Conservation (phyloP, 352 stramenopile genomes). For the Albugo laibachii region DNA sequence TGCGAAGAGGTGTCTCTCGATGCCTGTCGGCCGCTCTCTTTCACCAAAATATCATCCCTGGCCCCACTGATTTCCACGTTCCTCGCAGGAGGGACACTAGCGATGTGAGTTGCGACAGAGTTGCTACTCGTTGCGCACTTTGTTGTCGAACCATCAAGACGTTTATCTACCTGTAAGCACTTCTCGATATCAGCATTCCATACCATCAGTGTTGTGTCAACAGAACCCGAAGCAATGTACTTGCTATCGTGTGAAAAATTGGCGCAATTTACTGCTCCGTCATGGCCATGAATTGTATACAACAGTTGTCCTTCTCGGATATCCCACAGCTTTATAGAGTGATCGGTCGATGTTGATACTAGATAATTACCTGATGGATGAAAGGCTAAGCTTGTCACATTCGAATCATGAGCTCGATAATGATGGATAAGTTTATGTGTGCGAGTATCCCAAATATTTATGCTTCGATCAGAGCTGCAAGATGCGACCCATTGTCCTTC, state of each 20-base stretch:
- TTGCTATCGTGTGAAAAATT: constrained; percentile 53
- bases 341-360: constrained; percentile 76
- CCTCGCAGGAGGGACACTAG: background rate
- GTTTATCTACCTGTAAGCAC: constrained; percentile 27
- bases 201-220: constrained; percentile 68
- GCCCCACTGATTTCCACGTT: background rate
- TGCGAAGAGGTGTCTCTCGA: background rate
- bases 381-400: constrained; percentile 68
- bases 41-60: background rate
- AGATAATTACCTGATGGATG: constrained; percentile 83
- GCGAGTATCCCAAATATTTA: constrained; percentile 78
- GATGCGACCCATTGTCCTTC: constrained; percentile 46
- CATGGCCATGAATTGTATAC: constrained; percentile 83
- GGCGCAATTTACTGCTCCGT: constrained; percentile 35
- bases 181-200: constrained; percentile 73
- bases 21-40: background rate
- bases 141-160: too few relatives aligned
- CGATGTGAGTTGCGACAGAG: background rate
- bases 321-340: constrained; percentile 84
- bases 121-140: too few relatives aligned
- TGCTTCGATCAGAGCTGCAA: constrained; percentile 40
- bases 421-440: constrained; percentile 76
- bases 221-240: constrained; percentile 40
- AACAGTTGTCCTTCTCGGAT: constrained; percentile 82
- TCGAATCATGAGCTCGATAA: constrained; percentile 77